Conservation (phyloP, 805 yeast species). For the Candida odintsovae region DNA sequence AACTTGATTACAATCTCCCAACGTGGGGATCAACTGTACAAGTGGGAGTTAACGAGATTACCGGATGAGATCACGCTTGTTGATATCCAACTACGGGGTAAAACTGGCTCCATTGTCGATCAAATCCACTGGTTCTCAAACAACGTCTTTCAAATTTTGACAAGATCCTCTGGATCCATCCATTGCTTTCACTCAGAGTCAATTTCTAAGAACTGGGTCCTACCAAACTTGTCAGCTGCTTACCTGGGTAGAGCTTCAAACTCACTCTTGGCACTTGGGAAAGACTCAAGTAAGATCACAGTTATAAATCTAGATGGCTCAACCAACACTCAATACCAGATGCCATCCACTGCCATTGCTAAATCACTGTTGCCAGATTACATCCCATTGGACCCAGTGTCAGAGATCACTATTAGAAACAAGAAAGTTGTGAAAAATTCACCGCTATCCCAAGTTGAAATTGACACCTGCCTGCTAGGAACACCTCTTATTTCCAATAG, state of each 20-base stretch:
- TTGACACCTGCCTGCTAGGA: constrained; percentile 40
- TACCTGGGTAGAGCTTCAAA: constrained; percentile 3
- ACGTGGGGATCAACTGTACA: constrained; percentile 57
- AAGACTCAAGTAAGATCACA: constrained; percentile 9
- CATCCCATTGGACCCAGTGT: constrained; percentile 12
- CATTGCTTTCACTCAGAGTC: constrained; percentile 48
- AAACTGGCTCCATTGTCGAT: constrained; percentile 48
- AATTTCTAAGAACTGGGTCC: constrained; percentile 14
- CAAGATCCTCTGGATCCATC: constrained; percentile 49
- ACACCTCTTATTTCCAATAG: constrained; percentile 13
- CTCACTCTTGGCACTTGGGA: constrained; percentile 1
- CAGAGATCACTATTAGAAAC: constrained; percentile 17
- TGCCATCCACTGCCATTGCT: constrained; percentile 31
- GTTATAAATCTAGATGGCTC: constrained; percentile 22
- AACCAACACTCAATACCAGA: constrained; percentile 30
- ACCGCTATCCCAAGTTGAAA: constrained; percentile 47
- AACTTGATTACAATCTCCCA: constrained; percentile 46
- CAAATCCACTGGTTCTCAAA: constrained; percentile 48
- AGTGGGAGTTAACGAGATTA: constrained; percentile 56
- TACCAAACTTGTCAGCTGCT: constrained; percentile 17
- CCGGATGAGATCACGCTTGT: constrained; percentile 45
- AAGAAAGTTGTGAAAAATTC: constrained; percentile 11
- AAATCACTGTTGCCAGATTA: constrained; percentile 21
- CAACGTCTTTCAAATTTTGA: constrained; percentile 42
- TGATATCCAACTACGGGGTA: constrained; percentile 59